Evolutionary conservation across 1,139 yeast species (phyloP).

Genomic region (Hansenula lynferdii): DNA sequence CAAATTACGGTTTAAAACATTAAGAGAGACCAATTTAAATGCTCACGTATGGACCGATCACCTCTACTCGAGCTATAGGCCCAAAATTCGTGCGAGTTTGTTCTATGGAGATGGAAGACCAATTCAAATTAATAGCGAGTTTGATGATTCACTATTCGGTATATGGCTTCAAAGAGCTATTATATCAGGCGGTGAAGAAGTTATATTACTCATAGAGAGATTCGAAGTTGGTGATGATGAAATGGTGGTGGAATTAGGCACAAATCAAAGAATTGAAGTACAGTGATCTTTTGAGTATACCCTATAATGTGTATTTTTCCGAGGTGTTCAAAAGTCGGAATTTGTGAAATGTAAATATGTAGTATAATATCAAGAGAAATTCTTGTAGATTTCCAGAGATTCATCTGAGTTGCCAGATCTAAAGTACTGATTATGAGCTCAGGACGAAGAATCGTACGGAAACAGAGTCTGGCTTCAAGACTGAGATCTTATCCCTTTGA

Average conservation of each 20-base stretch:
- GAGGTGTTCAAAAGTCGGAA: background rate
- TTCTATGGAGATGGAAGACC: constrained; percentile 27
- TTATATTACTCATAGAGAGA: constrained; percentile 40
- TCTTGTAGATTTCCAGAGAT: background rate
- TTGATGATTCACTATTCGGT: constrained; percentile 27
- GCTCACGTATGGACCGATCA: constrained; percentile 26
- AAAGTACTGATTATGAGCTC: too few species aligned
- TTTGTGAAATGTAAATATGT: background rate
- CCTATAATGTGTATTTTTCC: background rate
- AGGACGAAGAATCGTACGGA: constrained; percentile 10
- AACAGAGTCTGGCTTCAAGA: constrained; percentile 26
- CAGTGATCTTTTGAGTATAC: background rate
- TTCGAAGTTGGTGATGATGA: constrained; percentile 42
- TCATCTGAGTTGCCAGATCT: too few species aligned
- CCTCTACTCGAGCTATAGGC: constrained; percentile 13
- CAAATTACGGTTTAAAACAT: constrained; percentile 28
- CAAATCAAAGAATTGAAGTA: constrained; percentile 1
- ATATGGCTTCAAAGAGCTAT: constrained; percentile 14
- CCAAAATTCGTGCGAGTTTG: constrained; percentile 37
- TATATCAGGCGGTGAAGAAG: constrained; percentile 2
- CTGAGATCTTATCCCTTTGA: constrained; percentile 55
- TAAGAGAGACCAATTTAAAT: constrained; percentile 20
- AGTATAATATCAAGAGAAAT: background rate
- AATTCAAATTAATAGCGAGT: constrained; percentile 20
- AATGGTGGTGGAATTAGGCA: background rate